Conservation (phyloP, 345 rosid species). For the Noccaea caerulescens region DNA sequence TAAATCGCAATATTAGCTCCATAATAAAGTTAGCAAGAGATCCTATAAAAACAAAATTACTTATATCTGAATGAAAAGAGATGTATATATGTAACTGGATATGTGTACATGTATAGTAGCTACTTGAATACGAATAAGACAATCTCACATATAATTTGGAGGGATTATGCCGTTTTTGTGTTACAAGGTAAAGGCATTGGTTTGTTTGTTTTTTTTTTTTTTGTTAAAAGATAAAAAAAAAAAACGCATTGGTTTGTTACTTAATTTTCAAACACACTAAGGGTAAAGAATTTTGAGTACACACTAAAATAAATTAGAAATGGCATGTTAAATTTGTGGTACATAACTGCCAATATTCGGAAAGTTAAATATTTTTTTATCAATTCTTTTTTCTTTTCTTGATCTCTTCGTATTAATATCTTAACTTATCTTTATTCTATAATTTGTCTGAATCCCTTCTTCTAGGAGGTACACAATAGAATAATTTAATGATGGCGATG, state of each 20-base stretch:
- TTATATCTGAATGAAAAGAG: neutral
- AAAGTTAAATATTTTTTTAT: neutral
- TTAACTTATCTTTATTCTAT: neutral
- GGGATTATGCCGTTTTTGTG: no score
- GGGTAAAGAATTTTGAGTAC: slow-evolving; percentile 26
- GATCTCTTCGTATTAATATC: neutral
- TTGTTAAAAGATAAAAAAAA: no score
- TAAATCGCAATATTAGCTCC: neutral
- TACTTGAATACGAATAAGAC: no score
- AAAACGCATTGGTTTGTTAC: no score
- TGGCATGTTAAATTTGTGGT: slow-evolving; percentile 28
- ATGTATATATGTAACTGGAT: no score
- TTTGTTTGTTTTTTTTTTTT: no score
- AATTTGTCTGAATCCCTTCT: slow-evolving; percentile 9
- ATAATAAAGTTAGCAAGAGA: neutral
- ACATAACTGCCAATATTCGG: slow-evolving; percentile 35
- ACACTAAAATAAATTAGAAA: slow-evolving; percentile 24
- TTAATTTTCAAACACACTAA: no score
- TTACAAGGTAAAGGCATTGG: no score
- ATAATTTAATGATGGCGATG: neutral
- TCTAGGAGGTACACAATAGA: neutral
- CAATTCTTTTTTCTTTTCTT: neutral
- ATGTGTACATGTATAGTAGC: no score
- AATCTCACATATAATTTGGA: no score
- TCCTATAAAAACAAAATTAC: neutral